Conservation (phyloP, 257 asterid genomes). For the Prunella vulgaris region DNA sequence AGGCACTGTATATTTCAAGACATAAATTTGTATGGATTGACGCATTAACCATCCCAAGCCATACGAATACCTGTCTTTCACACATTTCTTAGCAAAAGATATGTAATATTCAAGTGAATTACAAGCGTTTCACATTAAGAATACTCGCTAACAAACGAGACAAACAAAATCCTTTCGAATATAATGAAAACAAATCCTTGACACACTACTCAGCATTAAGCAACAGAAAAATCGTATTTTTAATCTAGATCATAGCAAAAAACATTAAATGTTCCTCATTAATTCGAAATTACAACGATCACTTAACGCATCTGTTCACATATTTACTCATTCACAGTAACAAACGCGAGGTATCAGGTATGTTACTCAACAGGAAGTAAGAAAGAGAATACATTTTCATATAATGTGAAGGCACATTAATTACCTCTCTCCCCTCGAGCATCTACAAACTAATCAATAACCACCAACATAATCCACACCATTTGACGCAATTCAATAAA, state of each 20-base stretch:
- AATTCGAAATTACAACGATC: background rate
- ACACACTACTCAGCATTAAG: background rate
- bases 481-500: background rate
- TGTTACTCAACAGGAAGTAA: background rate
- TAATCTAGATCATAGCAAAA: background rate
- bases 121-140: no score
- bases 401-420: background rate
- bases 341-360: background rate
- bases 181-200: constrained; percentile 3
- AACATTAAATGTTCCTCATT: background rate
- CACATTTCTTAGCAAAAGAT: background rate
- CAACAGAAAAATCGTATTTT: background rate
- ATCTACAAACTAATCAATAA: background rate
- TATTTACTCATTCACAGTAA: background rate
- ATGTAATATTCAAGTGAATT: background rate
- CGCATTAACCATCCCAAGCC: background rate
- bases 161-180: background rate
- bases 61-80: background rate
- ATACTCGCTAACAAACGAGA: background rate
- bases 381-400: background rate
- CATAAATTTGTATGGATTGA: background rate
- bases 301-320: background rate
- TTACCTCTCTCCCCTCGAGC: background rate
- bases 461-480: background rate
- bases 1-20: background rate